Percentiles rank a stretch among this genome's conserved stretches.
phyloP scores from a whole-genome alignment of 2,329 filamentous ascomycete species.

The Alternaria atra region DNA sequence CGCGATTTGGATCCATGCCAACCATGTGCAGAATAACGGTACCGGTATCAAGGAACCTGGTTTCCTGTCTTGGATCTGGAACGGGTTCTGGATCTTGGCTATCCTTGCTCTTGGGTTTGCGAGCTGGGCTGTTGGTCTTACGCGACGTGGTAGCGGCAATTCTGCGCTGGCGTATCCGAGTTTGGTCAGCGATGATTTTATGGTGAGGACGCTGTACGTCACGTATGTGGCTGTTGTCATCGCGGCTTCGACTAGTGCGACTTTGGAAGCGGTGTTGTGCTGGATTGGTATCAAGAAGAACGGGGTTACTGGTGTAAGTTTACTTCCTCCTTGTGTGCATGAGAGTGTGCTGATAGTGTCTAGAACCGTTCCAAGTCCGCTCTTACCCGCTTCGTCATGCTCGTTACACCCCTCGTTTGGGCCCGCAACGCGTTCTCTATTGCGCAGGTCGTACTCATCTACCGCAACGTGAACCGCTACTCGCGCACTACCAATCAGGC shows the following conservation, averaged over 20 bases:
- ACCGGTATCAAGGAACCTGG: constrained; percentile 25
- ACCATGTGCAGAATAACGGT: constrained; percentile 28
- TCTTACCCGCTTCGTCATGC: constrained; percentile 22
- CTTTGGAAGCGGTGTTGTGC: constrained; percentile 23
- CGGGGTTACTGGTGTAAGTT: constrained; percentile 23
- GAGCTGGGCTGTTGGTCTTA: constrained; percentile 24
- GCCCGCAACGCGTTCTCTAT: constrained; percentile 29
- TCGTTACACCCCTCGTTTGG: constrained; percentile 25
- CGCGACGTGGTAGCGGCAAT: constrained; percentile 10
- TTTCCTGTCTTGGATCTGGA: constrained; percentile 22
- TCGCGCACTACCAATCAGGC: constrained; percentile 30
- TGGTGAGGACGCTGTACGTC: constrained; percentile 19
- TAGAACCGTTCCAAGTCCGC: constrained; percentile 12
- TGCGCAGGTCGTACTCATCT: constrained; percentile 25
- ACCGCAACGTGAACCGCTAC: constrained; percentile 21
- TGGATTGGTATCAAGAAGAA: constrained; percentile 24
- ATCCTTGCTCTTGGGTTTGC: constrained; percentile 25
- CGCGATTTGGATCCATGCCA: constrained; percentile 30
- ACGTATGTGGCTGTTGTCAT: constrained; percentile 20
- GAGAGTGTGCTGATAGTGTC: neutral
- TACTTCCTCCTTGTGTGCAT: neutral
- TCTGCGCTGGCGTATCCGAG: constrained; percentile 16
- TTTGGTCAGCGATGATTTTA: neutral
- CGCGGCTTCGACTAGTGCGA: constrained; percentile 20
- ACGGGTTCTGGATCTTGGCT: constrained; percentile 24